These are phyloP conservation scores for Silybum marianum DNA, from an alignment of 129 eudicot species.

Conservation along the genomic window DNA sequence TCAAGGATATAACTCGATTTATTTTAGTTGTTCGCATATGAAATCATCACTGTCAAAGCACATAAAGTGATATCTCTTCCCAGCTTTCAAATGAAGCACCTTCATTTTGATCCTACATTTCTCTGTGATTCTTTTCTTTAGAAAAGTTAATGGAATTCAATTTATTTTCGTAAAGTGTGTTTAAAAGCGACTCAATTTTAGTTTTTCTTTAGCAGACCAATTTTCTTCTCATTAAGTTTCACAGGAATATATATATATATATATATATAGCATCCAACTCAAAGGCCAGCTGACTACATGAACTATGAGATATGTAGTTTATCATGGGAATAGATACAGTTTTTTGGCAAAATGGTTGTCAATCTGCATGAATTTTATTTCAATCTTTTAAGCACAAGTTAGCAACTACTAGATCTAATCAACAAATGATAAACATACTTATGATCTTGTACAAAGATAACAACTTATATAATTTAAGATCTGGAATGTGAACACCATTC, in stretches of 20 bases:
- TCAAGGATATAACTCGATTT: neutral
- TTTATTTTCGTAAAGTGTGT: neutral
- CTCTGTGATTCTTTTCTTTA: neutral
- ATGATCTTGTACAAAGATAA: neutral
- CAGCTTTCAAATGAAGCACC: neutral
- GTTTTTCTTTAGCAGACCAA: neutral
- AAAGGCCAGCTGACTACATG: neutral
- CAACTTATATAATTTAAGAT: neutral
- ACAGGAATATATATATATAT: neutral
- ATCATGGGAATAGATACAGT: no score
- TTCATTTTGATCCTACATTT: neutral
- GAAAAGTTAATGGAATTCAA: neutral
- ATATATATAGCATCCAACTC: neutral
- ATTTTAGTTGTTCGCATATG: no score
- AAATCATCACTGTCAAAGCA: neutral
- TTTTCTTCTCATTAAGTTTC: neutral
- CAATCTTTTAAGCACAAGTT: slow-evolving; percentile 8
- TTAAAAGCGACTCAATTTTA: neutral
- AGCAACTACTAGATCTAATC: neutral
- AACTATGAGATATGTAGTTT: neutral
- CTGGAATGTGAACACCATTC: slow-evolving; percentile 18
- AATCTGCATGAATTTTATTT: neutral
- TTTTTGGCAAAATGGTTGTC: no score
- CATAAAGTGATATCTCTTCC: neutral
- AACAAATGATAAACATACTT: neutral